phyloP scores from a whole-genome alignment of 2,329 filamentous ascomycete species.

The Arthrobotrys megalospora region DNA sequence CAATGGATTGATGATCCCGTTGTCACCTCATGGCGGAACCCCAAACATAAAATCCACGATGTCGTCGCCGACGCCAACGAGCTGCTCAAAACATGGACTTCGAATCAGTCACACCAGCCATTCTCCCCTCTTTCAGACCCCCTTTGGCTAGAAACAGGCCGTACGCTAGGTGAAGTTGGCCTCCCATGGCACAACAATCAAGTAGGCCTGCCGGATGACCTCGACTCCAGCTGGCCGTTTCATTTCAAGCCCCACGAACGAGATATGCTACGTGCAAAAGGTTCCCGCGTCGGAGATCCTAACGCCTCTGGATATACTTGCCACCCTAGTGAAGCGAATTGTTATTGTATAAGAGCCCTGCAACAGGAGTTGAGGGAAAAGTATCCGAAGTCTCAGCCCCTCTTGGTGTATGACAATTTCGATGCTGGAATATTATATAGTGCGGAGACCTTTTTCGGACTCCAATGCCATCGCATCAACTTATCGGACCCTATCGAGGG shows the following conservation, averaged over 20 bases:
- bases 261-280: constrained; percentile 30
- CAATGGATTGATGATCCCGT: constrained; percentile 47
- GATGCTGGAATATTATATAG: constrained; percentile 8
- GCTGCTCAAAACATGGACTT: constrained; percentile 9
- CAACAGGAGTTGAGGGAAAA: constrained; percentile 40
- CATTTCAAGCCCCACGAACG: constrained; percentile 46
- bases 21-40: constrained; percentile 34
- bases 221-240: constrained; percentile 47
- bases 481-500: constrained; percentile 6
- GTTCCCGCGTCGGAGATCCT: constrained; percentile 23
- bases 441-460: constrained; percentile 27
- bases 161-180: constrained; percentile 7
- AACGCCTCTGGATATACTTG: constrained; percentile 35
- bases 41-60: constrained; percentile 23
- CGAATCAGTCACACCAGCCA: not conserved
- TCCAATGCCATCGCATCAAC: constrained; percentile 20
- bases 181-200: constrained; percentile 54
- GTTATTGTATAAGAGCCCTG: constrained; percentile 47
- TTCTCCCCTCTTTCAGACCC: constrained; percentile 41
- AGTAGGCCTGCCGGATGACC: constrained; percentile 35
- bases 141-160: constrained; percentile 32
- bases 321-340: constrained; percentile 35
- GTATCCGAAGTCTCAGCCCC: not conserved
- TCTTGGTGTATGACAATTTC: constrained; percentile 47
- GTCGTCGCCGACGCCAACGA: constrained; percentile 8